A percentile compares a stretch with the other conserved stretches of the same genome.
phyloP scores from a whole-genome alignment of 306 rosid genomes.

The Medicago ruthenica region DNA sequence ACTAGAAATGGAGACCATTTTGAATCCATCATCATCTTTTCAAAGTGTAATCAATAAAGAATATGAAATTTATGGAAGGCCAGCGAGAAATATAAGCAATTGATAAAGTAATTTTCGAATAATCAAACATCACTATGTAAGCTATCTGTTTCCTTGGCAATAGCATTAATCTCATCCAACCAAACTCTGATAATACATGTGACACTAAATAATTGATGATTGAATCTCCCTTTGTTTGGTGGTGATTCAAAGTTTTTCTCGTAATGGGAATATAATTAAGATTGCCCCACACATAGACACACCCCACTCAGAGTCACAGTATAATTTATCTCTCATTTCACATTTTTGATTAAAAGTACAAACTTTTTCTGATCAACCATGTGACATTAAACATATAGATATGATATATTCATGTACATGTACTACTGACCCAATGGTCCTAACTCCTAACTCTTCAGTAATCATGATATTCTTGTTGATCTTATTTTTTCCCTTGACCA shows the following conservation, averaged over 20 bases:
- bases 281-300: conserved; percentile 32
- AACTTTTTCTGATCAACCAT: conserved; percentile 23
- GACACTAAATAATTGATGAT: conserved; percentile 51
- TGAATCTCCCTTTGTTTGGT: conserved; percentile 23
- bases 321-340: conserved; percentile 9
- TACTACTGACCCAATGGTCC: neutral
- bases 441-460: conserved; percentile 20
- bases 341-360: neutral
- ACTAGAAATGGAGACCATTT: conserved; percentile 34
- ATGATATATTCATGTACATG: neutral
- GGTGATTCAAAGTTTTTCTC: conserved; percentile 28
- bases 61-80: conserved; percentile 17
- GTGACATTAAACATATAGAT: conserved; percentile 28
- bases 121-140: neutral
- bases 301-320: neutral
- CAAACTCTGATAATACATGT: conserved; percentile 51
- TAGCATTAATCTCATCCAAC: conserved; percentile 42
- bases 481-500: neutral
- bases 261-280: conserved; percentile 37
- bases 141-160: neutral
- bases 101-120: conserved; percentile 4
- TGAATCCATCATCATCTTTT: conserved; percentile 50
- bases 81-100: neutral
- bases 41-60: conserved; percentile 45
- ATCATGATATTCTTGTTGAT: conserved; percentile 29